phyloP scores from a whole-genome alignment of 139 green algal species.

The Gonium pectorale region DNA sequence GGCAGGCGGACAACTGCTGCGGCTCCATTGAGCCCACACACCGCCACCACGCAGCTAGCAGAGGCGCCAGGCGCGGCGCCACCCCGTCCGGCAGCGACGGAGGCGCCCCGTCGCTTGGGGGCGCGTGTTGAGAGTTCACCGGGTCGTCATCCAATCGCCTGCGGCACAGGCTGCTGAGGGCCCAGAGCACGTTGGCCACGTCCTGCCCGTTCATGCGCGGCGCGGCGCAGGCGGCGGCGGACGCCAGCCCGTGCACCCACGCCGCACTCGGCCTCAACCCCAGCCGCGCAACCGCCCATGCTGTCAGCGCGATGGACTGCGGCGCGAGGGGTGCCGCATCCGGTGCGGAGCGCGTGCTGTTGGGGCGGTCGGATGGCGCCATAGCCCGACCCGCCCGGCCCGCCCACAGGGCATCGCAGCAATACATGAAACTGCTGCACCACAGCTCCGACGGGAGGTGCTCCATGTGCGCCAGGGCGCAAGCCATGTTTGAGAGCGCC shows the following conservation, averaged over 20 bases:
- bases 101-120: too few relatives aligned
- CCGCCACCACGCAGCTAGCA: slow-evolving; percentile 27
- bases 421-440: too few relatives aligned
- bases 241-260: slow-evolving; percentile 6
- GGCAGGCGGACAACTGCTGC: slow-evolving; percentile 38
- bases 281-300: slow-evolving; percentile 28
- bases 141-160: too few relatives aligned
- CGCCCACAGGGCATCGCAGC: too few relatives aligned
- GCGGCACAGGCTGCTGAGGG: background rate
- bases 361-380: too few relatives aligned
- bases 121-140: background rate
- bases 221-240: background rate
- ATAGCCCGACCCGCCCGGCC: too few relatives aligned
- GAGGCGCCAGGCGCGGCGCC: background rate
- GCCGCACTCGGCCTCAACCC: background rate
- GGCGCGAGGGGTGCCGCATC: too few relatives aligned
- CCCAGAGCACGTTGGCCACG: slow-evolving; percentile 27
- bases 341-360: too few relatives aligned
- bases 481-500: slow-evolving; percentile 30
- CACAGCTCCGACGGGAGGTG: background rate
- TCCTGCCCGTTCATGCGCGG: slow-evolving; percentile 12
- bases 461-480: slow-evolving; percentile 8
- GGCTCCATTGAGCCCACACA: background rate
- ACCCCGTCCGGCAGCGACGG: too few relatives aligned
- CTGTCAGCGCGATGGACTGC: slow-evolving; percentile 4